Conservation (phyloP, 1,139 yeast genomes). For the Candida sanyaensis region DNA sequence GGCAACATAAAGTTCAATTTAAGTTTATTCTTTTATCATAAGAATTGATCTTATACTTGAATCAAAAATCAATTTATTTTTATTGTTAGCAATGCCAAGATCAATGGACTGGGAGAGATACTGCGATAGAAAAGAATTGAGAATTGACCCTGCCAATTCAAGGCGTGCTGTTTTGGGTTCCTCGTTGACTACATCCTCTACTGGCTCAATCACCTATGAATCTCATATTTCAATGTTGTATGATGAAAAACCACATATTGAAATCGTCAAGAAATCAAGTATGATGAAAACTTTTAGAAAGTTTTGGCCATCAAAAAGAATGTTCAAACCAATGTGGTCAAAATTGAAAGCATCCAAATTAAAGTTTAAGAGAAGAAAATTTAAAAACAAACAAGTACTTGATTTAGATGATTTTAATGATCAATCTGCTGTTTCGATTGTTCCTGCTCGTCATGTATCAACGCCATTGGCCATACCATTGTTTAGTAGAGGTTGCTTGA, state of each 20-base stretch:
- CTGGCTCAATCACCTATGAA: neutral
- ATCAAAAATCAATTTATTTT: no score
- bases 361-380: neutral
- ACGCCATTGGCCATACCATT: slow-evolving; percentile 6
- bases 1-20: no score
- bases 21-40: neutral
- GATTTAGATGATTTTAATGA: neutral
- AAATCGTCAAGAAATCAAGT: neutral
- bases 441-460: slow-evolving; percentile 11
- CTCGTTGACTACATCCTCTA: neutral
- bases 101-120: neutral
- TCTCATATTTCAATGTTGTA: neutral
- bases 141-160: neutral
- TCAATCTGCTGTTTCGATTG: neutral
- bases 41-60: no score
- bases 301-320: neutral
- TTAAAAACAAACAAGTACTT: neutral
- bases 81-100: neutral
- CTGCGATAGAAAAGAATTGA: neutral
- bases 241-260: neutral
- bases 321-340: neutral
- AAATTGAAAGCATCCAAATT: neutral
- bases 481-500: slow-evolving; percentile 1
- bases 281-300: neutral
- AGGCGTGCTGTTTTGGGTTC: slow-evolving; percentile 2